These are phyloP conservation scores for Firmiana major DNA, from an alignment of 345 rosid species.

Conservation along the genomic window DNA sequence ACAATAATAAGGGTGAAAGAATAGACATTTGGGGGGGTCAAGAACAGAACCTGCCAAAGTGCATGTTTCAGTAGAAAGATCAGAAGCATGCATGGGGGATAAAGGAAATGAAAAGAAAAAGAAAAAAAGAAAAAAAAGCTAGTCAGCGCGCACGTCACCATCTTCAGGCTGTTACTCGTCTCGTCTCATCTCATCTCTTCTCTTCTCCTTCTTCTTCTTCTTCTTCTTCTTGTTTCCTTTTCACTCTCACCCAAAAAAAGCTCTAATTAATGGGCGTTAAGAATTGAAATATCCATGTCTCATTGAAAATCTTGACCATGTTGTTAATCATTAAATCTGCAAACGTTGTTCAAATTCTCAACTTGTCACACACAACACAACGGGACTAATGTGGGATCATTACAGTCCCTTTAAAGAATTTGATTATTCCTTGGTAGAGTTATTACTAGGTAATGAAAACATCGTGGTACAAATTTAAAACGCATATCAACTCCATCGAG, in stretches of 20 bases:
- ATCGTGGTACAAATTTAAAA: no score
- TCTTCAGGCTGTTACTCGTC: neutral
- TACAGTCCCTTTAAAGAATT: no score
- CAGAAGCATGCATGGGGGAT: neutral
- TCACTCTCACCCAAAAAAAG: neutral
- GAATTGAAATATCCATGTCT: neutral
- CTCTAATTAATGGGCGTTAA: neutral
- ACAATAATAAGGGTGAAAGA: conserved; percentile 4
- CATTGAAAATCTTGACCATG: neutral
- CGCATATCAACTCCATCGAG: no score
- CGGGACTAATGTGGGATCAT: no score
- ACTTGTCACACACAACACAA: no score
- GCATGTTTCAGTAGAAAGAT: conserved; percentile 6
- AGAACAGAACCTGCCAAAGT: neutral
- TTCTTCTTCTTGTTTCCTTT: neutral
- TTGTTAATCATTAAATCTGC: neutral
- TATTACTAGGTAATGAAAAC: no score
- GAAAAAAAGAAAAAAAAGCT: neutral
- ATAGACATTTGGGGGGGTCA: neutral
- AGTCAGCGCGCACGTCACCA: neutral
- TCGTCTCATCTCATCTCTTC: neutral
- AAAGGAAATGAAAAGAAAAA: neutral
- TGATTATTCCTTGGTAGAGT: no score
- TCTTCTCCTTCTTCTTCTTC: neutral
- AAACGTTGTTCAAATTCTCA: no score